Percentiles rank a stretch among this genome's conserved stretches.
Evolutionary conservation across 805 yeast genomes (phyloP).

Genomic region (Barnettozyma wickerhamii): DNA sequence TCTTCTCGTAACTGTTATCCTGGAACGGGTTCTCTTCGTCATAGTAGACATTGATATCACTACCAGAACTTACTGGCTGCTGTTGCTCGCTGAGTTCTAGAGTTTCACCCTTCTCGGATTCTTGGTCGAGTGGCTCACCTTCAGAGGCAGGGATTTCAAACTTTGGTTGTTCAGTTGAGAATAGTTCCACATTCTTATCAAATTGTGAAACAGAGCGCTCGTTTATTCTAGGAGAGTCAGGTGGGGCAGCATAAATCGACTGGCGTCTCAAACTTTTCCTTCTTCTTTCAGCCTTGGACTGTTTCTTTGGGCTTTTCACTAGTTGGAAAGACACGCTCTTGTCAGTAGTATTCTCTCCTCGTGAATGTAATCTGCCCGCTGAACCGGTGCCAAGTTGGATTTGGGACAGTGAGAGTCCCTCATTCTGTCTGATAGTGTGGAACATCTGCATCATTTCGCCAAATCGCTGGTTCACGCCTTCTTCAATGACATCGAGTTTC

Average conservation of each 20-base stretch:
- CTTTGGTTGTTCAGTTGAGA: neutral
- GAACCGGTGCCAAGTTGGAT: slow-evolving; percentile 10
- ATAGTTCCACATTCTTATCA: slow-evolving; percentile 6
- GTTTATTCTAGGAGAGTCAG: slow-evolving; percentile 9
- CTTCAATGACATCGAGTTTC: slow-evolving; percentile 37
- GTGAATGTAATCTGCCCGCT: slow-evolving; percentile 6
- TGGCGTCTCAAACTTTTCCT: slow-evolving; percentile 38
- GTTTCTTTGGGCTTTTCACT: slow-evolving; percentile 22
- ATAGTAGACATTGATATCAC: slow-evolving; percentile 23
- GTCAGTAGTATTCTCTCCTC: slow-evolving; percentile 13
- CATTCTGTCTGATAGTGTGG: slow-evolving; percentile 35
- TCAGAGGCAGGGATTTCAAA: neutral
- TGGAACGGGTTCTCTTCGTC: slow-evolving; percentile 21
- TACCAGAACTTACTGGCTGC: slow-evolving; percentile 10
- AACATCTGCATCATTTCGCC: slow-evolving; percentile 43
- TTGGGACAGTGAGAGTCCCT: slow-evolving; percentile 30
- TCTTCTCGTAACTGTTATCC: slow-evolving; percentile 6
- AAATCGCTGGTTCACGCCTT: slow-evolving; percentile 36
- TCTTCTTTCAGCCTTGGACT: slow-evolving; percentile 26
- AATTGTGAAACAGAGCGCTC: slow-evolving; percentile 6
- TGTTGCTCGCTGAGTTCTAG: neutral
- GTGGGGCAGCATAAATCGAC: slow-evolving; percentile 33
- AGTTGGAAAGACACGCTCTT: slow-evolving; percentile 24
- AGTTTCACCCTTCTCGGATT: neutral
- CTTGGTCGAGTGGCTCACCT: neutral